Conservation (phyloP, 1,139 yeast species). For the Yamadazyma kanchanaburiensis region DNA sequence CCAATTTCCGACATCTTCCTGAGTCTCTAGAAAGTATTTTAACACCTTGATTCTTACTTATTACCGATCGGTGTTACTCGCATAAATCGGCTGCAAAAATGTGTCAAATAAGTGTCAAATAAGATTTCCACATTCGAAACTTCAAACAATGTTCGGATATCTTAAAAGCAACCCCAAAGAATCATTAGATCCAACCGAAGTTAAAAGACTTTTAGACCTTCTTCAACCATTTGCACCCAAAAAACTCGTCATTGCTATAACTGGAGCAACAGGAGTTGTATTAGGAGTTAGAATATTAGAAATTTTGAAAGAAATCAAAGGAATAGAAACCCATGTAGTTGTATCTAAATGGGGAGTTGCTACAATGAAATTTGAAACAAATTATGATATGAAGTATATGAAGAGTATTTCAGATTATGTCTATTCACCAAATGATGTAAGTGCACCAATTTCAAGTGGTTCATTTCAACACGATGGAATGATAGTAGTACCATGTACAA, state of each 20-base stretch:
- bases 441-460: conserved; percentile 1
- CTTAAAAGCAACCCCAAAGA: too few species aligned
- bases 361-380: conserved; percentile 1
- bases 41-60: too few species aligned
- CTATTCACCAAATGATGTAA: not conserved
- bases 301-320: not conserved
- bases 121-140: too few species aligned
- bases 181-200: too few species aligned
- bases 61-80: too few species aligned
- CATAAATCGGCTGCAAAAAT: too few species aligned
- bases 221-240: not conserved
- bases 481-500: conserved; percentile 1
- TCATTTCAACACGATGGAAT: conserved; percentile 1
- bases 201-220: not conserved
- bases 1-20: too few species aligned
- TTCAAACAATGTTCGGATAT: too few species aligned
- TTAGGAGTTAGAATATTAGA: conserved; percentile 1
- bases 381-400: conserved; percentile 1
- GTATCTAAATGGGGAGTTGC: conserved; percentile 2
- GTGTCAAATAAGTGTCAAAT: too few species aligned
- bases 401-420: conserved; percentile 1
- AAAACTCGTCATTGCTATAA: not conserved
- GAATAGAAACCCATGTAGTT: conserved; percentile 1
- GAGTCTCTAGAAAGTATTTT: too few species aligned
- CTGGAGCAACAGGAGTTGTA: conserved; percentile 1